Evolutionary conservation across 2,329 filamentous ascomycete genomes (phyloP), one percentile per base, ranked within the genome.

Genomic region (Blastomyces parvus): DNA sequence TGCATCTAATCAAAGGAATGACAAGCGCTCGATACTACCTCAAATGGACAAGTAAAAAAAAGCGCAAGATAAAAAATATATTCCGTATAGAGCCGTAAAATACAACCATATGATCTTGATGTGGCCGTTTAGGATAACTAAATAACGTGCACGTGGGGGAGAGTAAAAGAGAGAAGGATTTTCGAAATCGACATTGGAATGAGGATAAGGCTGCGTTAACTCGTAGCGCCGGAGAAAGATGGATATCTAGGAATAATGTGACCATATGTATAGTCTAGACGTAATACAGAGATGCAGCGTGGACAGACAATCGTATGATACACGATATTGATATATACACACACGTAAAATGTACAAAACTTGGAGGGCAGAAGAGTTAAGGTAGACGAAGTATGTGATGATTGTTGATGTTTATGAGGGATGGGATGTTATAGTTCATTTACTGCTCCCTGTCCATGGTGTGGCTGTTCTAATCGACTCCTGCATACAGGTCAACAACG

Each of bases 401-500:
- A 19, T 19, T 14, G 48, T 52, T 52, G 14, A 2, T 27, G 22
- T 27, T 46, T 17, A 52, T 27, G 22, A 52, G 42, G 48, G 5
- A 4, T 48, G 44, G 8, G 44, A 36, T n/a, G 48, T 22, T 17
- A 22, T 25, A 13, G 25, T 27, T 30, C 2, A 48, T 17, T 7
- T 40, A 1, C 38, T 19, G 36, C 56, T 11, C 25, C 22, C 38
- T 11, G 6, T 44, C 17, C 22, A 9, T 11, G n/a, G 36, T 17
- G 13, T n/a, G 13, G 56, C 1, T 27, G 52, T 25, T 25, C 64
- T 77, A 85, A 67, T 86, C 82, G 52, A 84, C 78, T 62, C 83
- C 83, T 63, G 89, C 91, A 71, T 95, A 95, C 68, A 97, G 74
- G 76, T 97, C 94, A 42, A 97, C 94, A 38, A 97, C 84, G 67